These are phyloP conservation scores for Leersia perrieri DNA, from an alignment of 176 grass and related monocot genomes.

Conservation along the genomic window DNA sequence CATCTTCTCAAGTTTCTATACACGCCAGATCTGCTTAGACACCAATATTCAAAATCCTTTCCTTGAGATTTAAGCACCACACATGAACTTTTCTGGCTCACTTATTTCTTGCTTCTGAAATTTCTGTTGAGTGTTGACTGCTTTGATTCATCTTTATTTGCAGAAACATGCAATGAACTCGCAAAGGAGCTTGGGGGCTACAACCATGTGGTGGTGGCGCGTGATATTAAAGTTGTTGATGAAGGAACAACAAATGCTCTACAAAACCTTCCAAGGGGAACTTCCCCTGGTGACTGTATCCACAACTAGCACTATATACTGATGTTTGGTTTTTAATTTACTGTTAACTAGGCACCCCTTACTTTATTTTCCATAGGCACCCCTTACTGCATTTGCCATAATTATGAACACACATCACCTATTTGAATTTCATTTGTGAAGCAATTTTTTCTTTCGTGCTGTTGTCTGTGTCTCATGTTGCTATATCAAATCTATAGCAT, in stretches of 20 bases:
- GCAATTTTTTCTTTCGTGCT: background rate
- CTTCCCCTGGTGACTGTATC: constrained; percentile 82
- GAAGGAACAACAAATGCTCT: constrained; percentile 42
- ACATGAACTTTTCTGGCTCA: background rate
- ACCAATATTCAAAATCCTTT: background rate
- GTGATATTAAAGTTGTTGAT: constrained; percentile 74
- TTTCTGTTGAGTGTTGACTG: background rate
- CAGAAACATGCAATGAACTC: constrained; percentile 82
- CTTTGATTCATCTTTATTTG: constrained; percentile 10
- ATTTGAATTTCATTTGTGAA: background rate
- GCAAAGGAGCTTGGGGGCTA: constrained; percentile 86
- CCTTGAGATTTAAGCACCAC: background rate
- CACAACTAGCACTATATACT: constrained; percentile 25
- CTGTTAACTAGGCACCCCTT: background rate
- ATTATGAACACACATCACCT: background rate
- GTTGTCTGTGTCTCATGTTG: constrained; percentile 1
- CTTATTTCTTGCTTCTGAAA: constrained; percentile 10
- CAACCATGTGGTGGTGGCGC: constrained; percentile 61
- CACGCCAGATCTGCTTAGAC: background rate
- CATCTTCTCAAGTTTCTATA: background rate
- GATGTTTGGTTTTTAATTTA: constrained; percentile 3
- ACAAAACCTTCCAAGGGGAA: constrained; percentile 68
- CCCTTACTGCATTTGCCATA: background rate
- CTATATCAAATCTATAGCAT: background rate
- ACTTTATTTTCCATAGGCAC: background rate